These are phyloP conservation scores for Akebia trifoliata DNA, from an alignment of 164 flowering plant genomes.

Conservation along the genomic window DNA sequence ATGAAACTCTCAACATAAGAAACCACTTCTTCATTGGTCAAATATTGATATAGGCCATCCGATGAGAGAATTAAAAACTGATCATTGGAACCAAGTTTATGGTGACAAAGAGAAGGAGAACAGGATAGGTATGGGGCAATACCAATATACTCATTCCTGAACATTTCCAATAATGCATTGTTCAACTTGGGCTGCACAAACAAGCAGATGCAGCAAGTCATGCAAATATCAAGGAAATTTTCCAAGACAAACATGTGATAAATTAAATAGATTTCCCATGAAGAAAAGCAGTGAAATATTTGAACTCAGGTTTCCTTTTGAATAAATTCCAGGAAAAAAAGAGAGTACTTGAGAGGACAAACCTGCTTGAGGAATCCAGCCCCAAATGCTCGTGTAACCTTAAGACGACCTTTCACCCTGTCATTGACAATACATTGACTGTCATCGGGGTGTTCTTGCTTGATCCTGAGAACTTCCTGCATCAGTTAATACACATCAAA, in stretches of 20 bases:
- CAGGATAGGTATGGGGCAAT: slow-evolving; percentile 87
- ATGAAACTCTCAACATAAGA: slow-evolving; percentile 72
- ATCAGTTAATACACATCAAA: slow-evolving; percentile 11
- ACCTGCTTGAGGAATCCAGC: slow-evolving; percentile 98
- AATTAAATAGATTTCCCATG: too few species aligned
- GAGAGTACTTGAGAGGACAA: too few species aligned
- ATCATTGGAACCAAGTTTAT: slow-evolving; percentile 69
- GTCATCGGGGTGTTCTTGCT: slow-evolving; percentile 97
- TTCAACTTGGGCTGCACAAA: slow-evolving; percentile 87
- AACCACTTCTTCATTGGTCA: slow-evolving; percentile 94
- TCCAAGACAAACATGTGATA: neutral
- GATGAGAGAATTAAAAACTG: slow-evolving; percentile 94
- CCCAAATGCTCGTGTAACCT: slow-evolving; percentile 98
- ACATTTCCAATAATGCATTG: slow-evolving; percentile 85
- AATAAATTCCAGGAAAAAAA: too few species aligned
- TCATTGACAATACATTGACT: slow-evolving; percentile 87
- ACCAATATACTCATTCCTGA: slow-evolving; percentile 92
- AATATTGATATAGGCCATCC: slow-evolving; percentile 94
- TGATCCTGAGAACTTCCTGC: slow-evolving; percentile 92
- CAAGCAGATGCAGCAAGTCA: slow-evolving; percentile 13
- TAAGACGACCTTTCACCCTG: slow-evolving; percentile 95
- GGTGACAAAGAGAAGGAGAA: slow-evolving; percentile 85
- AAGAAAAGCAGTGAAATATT: too few species aligned
- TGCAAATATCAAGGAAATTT: neutral
- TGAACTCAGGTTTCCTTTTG: too few species aligned